Evolutionary conservation across 768 basidiomycete genomes (phyloP).

Genomic region (Megacollybia marginata): DNA sequence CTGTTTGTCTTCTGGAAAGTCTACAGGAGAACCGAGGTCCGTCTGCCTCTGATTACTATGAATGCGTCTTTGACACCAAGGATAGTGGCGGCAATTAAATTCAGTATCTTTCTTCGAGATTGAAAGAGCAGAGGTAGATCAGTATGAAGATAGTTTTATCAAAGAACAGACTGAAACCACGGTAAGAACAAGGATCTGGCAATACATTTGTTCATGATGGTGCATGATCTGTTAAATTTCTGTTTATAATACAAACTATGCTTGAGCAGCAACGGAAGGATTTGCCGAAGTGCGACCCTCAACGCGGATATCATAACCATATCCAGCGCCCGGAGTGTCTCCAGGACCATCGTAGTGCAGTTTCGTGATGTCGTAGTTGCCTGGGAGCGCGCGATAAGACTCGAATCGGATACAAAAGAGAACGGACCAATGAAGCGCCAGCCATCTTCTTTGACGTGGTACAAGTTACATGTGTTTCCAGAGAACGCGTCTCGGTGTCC

Average conservation of each 20-base stretch:
- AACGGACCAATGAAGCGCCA: conserved; percentile 90
- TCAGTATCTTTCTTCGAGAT: conserved; percentile 37
- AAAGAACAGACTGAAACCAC: background rate
- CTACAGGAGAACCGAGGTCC: conserved; percentile 30
- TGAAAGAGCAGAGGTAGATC: conserved; percentile 35
- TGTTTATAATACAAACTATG: background rate
- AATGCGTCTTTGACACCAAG: background rate
- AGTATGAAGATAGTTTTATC: conserved; percentile 28
- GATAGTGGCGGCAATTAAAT: conserved; percentile 31
- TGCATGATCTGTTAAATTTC: too few relatives aligned
- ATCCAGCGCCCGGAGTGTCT: conserved; percentile 57
- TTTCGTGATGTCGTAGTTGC: conserved; percentile 86
- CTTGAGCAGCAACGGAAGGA: conserved; percentile 25
- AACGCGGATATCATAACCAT: conserved; percentile 74
- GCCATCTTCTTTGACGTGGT: conserved; percentile 89
- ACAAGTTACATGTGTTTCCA: conserved; percentile 93
- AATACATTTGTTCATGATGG: background rate
- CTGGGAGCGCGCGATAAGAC: conserved; percentile 29
- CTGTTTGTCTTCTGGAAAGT: conserved; percentile 41
- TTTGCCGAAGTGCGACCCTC: conserved; percentile 49
- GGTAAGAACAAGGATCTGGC: background rate
- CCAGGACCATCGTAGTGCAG: conserved; percentile 89
- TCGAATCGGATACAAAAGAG: background rate
- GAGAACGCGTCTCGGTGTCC: conserved; percentile 96
- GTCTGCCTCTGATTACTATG: conserved; percentile 1